phyloP scores from a whole-genome alignment of 371 early-diverging fungal genomes.

The Actinomortierella ambigua region DNA sequence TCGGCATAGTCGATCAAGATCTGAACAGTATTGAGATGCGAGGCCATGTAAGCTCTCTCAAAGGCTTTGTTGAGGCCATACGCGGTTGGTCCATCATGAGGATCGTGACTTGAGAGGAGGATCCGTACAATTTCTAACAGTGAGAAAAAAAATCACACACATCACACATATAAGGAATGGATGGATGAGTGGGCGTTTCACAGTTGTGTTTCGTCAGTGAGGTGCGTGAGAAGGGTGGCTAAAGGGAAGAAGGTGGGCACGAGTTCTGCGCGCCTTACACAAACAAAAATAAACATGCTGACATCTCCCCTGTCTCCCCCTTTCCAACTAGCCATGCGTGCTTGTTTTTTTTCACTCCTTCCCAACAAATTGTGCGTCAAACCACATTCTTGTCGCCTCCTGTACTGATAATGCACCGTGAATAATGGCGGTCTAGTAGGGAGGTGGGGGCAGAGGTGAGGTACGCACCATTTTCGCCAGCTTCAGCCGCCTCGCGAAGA shows the following conservation, averaged over 20 bases:
- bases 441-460: neutral
- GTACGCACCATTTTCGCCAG: constrained; percentile 30
- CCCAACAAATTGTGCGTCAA: neutral
- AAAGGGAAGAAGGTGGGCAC: too few relatives aligned
- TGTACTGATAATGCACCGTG: neutral
- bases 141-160: too few relatives aligned
- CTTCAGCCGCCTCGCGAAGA: constrained; percentile 38
- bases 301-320: too few relatives aligned
- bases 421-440: too few relatives aligned
- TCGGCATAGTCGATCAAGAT: constrained; percentile 38
- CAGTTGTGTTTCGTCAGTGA: too few relatives aligned
- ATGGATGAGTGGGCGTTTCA: neutral
- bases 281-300: too few relatives aligned
- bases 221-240: too few relatives aligned
- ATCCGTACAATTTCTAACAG: too few relatives aligned
- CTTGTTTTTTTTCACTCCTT: neutral
- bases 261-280: too few relatives aligned
- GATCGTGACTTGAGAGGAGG: constrained; percentile 5
- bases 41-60: constrained; percentile 39
- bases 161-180: neutral
- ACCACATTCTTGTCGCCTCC: neutral
- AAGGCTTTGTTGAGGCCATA: constrained; percentile 46
- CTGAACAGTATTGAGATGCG: constrained; percentile 27
- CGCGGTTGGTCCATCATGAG: constrained; percentile 29
- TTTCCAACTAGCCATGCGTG: neutral